Percentiles rank a stretch among this genome's conserved stretches.
phyloP scores from a whole-genome alignment of 371 early-diverging fungal genomes.

The Globomyces sp. region DNA sequence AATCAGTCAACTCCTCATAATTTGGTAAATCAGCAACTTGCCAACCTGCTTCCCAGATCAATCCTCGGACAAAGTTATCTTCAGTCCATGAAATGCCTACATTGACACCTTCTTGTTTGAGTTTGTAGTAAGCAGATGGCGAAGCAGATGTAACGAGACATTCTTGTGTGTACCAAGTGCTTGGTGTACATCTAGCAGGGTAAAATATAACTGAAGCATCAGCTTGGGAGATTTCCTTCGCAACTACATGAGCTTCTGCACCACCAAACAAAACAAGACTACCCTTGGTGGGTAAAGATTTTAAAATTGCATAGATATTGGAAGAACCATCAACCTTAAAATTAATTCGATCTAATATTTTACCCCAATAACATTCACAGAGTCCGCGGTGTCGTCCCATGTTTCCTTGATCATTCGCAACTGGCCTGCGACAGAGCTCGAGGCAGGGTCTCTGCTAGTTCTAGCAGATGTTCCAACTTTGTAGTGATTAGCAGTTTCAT shows the following conservation, averaged over 20 bases:
- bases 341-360: slow-evolving; percentile 29
- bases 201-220: slow-evolving; percentile 63
- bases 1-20: slow-evolving; percentile 39
- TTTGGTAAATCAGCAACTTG: slow-evolving; percentile 21
- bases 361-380: not conserved
- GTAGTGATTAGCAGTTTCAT: not conserved
- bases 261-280: slow-evolving; percentile 56
- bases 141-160: slow-evolving; percentile 52
- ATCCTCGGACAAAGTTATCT: slow-evolving; percentile 58
- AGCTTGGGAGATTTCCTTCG: slow-evolving; percentile 54
- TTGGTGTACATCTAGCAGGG: slow-evolving; percentile 67
- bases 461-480: slow-evolving; percentile 1
- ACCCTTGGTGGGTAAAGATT: slow-evolving; percentile 17
- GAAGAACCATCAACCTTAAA: slow-evolving; percentile 72
- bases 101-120: slow-evolving; percentile 63
- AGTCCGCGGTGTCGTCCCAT: not conserved
- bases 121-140: slow-evolving; percentile 58
- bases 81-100: slow-evolving; percentile 55
- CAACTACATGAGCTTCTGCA: slow-evolving; percentile 69
- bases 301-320: slow-evolving; percentile 60
- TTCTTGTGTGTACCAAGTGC: slow-evolving; percentile 62
- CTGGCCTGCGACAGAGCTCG: slow-evolving; percentile 41
- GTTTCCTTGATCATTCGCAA: slow-evolving; percentile 53
- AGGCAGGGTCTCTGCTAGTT: not conserved
- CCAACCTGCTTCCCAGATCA: slow-evolving; percentile 73